phyloP scores from a whole-genome alignment of 2,329 filamentous ascomycete genomes.

The Cercospora nicotianae region DNA sequence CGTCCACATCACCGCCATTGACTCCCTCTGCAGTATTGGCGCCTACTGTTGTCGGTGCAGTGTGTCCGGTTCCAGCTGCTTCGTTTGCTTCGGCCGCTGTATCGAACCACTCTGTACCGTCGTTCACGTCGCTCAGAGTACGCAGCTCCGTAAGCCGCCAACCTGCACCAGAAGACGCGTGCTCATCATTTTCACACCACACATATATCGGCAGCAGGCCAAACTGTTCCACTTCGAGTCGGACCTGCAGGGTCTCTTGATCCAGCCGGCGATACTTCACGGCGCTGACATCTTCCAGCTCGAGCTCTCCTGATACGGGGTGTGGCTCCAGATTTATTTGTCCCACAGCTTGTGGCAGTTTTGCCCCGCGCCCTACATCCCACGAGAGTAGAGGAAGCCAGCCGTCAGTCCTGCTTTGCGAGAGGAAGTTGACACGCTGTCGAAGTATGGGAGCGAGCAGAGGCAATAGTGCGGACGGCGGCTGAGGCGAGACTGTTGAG shows the following conservation, averaged over 20 bases:
- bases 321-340: slow-evolving; percentile 72
- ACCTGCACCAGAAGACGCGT: slow-evolving; percentile 56
- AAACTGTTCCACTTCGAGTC: slow-evolving; percentile 62
- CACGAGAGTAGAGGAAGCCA: slow-evolving; percentile 76
- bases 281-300: slow-evolving; percentile 66
- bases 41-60: slow-evolving; percentile 15
- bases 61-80: slow-evolving; percentile 17
- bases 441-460: slow-evolving; percentile 64
- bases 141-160: slow-evolving; percentile 74
- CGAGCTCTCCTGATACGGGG: slow-evolving; percentile 75
- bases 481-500: slow-evolving; percentile 58
- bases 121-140: slow-evolving; percentile 56
- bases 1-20: slow-evolving; percentile 58
- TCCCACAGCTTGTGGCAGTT: slow-evolving; percentile 61
- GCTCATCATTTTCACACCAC: slow-evolving; percentile 66
- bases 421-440: slow-evolving; percentile 63
- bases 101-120: slow-evolving; percentile 59
- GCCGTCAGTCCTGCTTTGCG: slow-evolving; percentile 46
- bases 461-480: slow-evolving; percentile 61
- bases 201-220: slow-evolving; percentile 65
- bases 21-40: slow-evolving; percentile 22
- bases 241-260: slow-evolving; percentile 70
- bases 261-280: slow-evolving; percentile 69
- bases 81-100: slow-evolving; percentile 63
- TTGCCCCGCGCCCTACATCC: slow-evolving; percentile 57